Base-by-base conservation (phyloP, 345 rosid genomes). In the Rhodamnia rubescens region DNA sequence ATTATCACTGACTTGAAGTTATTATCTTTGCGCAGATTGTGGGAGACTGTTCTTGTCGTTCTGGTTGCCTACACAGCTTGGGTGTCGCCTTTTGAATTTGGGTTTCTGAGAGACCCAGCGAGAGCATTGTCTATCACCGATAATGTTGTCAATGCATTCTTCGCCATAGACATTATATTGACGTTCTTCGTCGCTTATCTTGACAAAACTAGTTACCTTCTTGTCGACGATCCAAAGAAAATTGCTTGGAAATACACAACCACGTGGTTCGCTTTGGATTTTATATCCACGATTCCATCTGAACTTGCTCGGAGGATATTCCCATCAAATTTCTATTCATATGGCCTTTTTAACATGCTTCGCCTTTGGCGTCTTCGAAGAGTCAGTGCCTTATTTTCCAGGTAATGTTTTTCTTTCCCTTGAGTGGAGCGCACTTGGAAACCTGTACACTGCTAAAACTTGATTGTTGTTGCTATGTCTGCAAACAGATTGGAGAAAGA, bases 291-390 rank as follows among this genome's bases (percentile, higher is more conserved):
- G 1, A 89, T 92, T 51, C 99, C 99, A 18, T 88, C 98, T 11
- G 99, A 97, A 84, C 91, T 93, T 40, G 97, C 93, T 47, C 74
- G 83, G 85, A 97, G 86, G 88, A 90, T 96, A 32, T 89, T 92
- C 51, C 93, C 98, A 26, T 86, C 92, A 85, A 84, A 91, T 7
- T 57, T 93, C 74, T 89, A 56, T 57, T 83, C 92, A 2, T 97
- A 95, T 88, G 98, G 96, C 61, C 90, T 93, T 5, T 94, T 94
- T 89, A 96, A 93, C 89, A 95, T 97, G 99, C 97, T 97, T 86
- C 95, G 99, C 83, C 98, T 96, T 3, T 96, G 99, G 99, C 99
- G 99, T 88, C 95, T 97, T 40, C 92, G 99, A 11, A 94, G 99
- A 94, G 98, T 97, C 74, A 90, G 99, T 90, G 94, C 98, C 84